Base-by-base conservation (phyloP, 1,139 yeast species). In the Hanseniaspora uvarum region DNA sequence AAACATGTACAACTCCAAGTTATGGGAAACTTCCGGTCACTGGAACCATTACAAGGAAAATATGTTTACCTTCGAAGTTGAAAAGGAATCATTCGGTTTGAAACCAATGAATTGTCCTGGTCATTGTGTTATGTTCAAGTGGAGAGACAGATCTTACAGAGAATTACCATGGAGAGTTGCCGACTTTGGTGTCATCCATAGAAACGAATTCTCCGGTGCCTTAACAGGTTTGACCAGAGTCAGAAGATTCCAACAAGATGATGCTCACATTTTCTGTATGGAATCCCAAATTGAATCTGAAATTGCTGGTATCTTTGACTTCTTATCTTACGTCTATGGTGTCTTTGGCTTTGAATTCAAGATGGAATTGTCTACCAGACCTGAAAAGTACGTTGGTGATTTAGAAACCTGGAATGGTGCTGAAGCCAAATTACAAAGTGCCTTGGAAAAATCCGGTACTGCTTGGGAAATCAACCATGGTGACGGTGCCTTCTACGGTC, bases 21-120 rank as follows among this genome's bases (percentile, higher is more conserved):
- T 92, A 64, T 92, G 98, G 98, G 94, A 88, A 73, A 84, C 92
- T 56, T 88, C 96, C 23, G 98, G 98, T 61, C 98, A 92, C 70
- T 92, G 97, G 97, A 95, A 79, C 50, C 89, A 92, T 72, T 92
- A 92, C 72, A 84, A 87, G 68, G 96, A 92, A 67, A 87, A 92
- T 68, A 92, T 92, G 97, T 92, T 92, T 67, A 75, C 92, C n/a
- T 86, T 88, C 64, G 96, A 88, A 53, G 95, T 88, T 58, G 96
- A 89, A 72, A 88, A 87, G 76, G 96, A 88, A 68, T 71, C 69
- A 55, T 86, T 75, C 65, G 96, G 95, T 58, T 78, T 92, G 60
- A 92, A 92, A 69, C 97, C 98, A 61, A 92, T 92, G 98, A 92
- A 92, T 73, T 89, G 97, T 73, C 98, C 98, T 19, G 97, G 97